Evolutionary conservation across 345 rosid species (phyloP).

Genomic region (Gossypium arboreum): DNA sequence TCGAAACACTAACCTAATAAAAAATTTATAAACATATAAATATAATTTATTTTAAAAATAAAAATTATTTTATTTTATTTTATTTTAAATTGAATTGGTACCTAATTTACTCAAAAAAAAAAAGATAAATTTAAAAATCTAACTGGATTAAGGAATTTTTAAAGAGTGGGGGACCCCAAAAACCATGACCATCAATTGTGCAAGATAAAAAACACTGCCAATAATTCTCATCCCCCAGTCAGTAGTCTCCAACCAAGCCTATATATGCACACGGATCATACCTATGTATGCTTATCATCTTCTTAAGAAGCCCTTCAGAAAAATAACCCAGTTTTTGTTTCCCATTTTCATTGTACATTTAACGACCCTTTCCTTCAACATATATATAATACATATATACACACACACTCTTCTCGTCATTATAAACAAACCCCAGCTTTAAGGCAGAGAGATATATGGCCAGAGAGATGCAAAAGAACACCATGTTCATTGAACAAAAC

Average conservation of each 20-base stretch:
- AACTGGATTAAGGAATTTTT: not conserved
- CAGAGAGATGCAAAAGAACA: constrained; percentile 29
- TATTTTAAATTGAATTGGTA: too few species aligned
- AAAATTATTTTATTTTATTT: too few species aligned
- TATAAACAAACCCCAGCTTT: too few species aligned
- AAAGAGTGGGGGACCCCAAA: not conserved
- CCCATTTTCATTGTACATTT: not conserved
- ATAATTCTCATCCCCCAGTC: not conserved
- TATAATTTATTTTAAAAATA: too few species aligned
- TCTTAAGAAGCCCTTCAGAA: not conserved
- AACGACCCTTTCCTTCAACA: not conserved
- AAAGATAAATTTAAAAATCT: too few species aligned
- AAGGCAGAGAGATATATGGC: constrained; percentile 18
- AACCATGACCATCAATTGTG: constrained; percentile 13
- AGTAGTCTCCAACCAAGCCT: constrained; percentile 3
- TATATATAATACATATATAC: too few species aligned
- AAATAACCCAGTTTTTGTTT: not conserved
- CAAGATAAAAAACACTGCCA: not conserved
- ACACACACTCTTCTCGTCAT: too few species aligned
- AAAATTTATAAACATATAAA: too few species aligned
- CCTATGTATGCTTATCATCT: not conserved
- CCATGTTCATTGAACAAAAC: constrained; percentile 40
- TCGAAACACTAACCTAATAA: rapidly evolving
- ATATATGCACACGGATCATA: not conserved
- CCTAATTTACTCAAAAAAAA: too few species aligned